These are phyloP conservation scores for Camelina neglecta DNA, from an alignment of 345 rosid species.

Conservation along the genomic window DNA sequence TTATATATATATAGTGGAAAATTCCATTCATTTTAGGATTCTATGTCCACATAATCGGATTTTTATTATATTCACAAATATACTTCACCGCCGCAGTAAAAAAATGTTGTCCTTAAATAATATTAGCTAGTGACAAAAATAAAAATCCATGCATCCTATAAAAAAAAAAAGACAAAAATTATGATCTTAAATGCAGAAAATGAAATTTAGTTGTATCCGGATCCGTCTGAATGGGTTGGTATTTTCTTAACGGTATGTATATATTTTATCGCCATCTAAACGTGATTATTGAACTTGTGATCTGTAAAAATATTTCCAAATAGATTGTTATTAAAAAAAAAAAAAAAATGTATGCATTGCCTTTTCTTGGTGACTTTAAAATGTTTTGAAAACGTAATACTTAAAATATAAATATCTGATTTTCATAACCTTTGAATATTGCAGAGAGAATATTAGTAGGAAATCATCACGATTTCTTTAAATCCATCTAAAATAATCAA, in stretches of 20 bases:
- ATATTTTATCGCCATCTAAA: neutral
- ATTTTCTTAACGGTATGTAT: neutral
- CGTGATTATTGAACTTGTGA: neutral
- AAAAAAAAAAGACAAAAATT: neutral
- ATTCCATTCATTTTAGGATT: neutral
- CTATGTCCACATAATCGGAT: too few species aligned
- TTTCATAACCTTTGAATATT: neutral
- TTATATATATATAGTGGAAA: neutral
- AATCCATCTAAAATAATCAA: neutral
- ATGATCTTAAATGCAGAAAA: too few species aligned
- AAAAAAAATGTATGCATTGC: neutral
- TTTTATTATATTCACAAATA: neutral
- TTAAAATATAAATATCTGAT: neutral
- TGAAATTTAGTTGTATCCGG: neutral
- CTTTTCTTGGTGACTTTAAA: too few species aligned
- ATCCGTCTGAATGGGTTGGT: neutral
- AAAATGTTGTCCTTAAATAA: neutral
- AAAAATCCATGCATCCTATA: too few species aligned
- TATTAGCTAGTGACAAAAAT: neutral
- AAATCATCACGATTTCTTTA: neutral
- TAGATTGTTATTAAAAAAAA: neutral
- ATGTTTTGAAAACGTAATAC: too few species aligned
- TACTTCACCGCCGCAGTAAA: neutral
- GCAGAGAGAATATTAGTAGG: neutral
- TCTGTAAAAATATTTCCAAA: neutral